phyloP scores from a whole-genome alignment of 192 early-diverging fungal genomes.

The Entophlyctis luteolus region DNA sequence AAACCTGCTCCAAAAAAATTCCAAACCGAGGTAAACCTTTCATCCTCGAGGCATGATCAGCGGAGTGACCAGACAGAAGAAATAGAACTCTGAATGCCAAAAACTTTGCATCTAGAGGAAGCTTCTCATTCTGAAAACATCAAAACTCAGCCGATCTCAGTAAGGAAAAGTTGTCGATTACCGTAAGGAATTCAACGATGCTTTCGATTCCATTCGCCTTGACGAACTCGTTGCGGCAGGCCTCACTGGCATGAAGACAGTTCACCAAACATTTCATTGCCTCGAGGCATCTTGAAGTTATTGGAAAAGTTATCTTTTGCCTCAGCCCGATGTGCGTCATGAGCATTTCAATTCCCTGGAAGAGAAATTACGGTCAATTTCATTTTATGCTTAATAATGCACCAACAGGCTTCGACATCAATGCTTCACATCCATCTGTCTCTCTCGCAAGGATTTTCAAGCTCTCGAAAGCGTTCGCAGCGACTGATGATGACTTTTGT shows the following conservation, averaged over 20 bases:
- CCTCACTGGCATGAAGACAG: constrained; percentile 52
- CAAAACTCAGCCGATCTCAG: too few species aligned
- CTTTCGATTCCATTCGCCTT: constrained; percentile 38
- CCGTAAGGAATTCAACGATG: constrained; percentile 23
- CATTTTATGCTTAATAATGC: too few species aligned
- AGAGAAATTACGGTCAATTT: too few species aligned
- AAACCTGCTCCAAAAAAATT: not conserved
- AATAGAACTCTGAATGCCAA: constrained; percentile 64
- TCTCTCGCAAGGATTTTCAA: constrained; percentile 61
- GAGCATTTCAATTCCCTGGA: constrained; percentile 36
- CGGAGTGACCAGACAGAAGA: constrained; percentile 49
- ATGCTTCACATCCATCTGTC: constrained; percentile 49
- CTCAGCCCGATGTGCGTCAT: too few species aligned
- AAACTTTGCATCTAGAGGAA: constrained; percentile 56
- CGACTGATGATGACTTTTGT: constrained; percentile 32
- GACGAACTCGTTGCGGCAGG: constrained; percentile 43
- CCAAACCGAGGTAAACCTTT: too few species aligned
- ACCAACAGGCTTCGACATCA: constrained; percentile 57
- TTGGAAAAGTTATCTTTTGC: too few species aligned
- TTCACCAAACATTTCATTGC: constrained; percentile 71
- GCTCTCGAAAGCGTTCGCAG: constrained; percentile 43
- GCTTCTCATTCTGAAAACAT: constrained; percentile 25
- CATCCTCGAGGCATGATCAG: constrained; percentile 4
- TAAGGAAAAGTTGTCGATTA: too few species aligned
- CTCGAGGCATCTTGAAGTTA: too few species aligned